phyloP scores from a whole-genome alignment of 208 protist species.

The Leishmania major region DNA sequence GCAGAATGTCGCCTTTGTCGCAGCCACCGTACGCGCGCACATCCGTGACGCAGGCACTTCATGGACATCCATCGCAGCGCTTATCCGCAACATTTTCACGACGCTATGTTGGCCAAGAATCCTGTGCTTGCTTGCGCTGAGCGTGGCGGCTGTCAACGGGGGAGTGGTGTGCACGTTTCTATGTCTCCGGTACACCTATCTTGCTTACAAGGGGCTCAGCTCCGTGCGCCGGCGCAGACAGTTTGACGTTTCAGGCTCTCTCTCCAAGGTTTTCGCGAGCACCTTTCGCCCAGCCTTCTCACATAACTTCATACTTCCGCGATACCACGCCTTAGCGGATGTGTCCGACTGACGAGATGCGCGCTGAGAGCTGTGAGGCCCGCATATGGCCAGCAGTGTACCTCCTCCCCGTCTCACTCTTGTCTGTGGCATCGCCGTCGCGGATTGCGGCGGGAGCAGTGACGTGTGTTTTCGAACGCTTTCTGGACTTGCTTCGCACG shows the following conservation, averaged over 20 bases:
- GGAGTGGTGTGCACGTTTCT: slow-evolving; percentile 21
- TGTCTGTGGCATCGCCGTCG: neutral
- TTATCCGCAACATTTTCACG: neutral
- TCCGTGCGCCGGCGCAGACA: slow-evolving; percentile 40
- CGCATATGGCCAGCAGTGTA: neutral
- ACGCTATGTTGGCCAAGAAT: neutral
- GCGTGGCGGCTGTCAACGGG: slow-evolving; percentile 11
- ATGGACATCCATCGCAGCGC: neutral
- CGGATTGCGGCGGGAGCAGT: neutral
- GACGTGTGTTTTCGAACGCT: neutral
- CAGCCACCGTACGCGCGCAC: neutral
- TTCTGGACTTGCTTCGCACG: neutral
- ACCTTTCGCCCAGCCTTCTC: slow-evolving; percentile 27
- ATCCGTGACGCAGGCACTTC: neutral
- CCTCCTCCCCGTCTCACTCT: neutral
- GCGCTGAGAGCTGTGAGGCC: neutral
- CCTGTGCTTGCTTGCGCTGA: slow-evolving; percentile 13
- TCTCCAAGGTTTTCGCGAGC: slow-evolving; percentile 26
- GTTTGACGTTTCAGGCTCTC: slow-evolving; percentile 3
- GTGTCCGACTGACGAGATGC: neutral
- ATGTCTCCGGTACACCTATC: slow-evolving; percentile 24
- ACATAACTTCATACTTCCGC: slow-evolving; percentile 10
- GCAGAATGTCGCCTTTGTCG: slow-evolving; percentile 2
- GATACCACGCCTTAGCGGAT: neutral
- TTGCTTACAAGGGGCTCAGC: slow-evolving; percentile 7